phyloP scores from a whole-genome alignment of 495 filamentous ascomycete genomes.

The Talaromyces thailandensis region DNA sequence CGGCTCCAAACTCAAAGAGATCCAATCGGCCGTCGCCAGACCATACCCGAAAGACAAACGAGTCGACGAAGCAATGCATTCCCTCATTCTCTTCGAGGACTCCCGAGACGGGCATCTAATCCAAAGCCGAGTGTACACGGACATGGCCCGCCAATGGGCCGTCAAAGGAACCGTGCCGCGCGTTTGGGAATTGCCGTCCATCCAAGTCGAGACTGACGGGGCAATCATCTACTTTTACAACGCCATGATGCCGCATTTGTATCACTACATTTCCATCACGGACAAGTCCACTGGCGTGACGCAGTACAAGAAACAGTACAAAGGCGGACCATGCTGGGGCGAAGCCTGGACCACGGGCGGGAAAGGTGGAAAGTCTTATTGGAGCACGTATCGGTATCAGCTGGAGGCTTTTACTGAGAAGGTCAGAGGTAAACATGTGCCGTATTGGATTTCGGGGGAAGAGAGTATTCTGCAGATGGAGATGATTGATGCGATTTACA shows the following conservation, averaged over 20 bases:
- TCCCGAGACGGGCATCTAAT: constrained; percentile 8
- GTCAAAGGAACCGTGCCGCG: constrained; percentile 15
- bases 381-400: constrained; percentile 43
- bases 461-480: constrained; percentile 41
- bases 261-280: constrained; percentile 27
- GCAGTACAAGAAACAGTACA: constrained; percentile 13
- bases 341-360: constrained; percentile 8
- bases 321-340: constrained; percentile 4
- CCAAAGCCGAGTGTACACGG: constrained; percentile 16
- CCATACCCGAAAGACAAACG: constrained; percentile 14
- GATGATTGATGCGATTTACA: constrained; percentile 44
- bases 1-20: constrained; percentile 8
- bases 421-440: constrained; percentile 27
- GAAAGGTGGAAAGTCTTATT: constrained; percentile 27
- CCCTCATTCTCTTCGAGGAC: constrained; percentile 16
- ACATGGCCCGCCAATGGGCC: constrained; percentile 16
- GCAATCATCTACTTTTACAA: constrained; percentile 26
- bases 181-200: constrained; percentile 22
- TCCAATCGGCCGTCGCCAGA: constrained; percentile 9
- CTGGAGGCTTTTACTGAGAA: constrained; percentile 48
- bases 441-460: constrained; percentile 36
- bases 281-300: constrained; percentile 19
- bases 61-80: constrained; percentile 25
- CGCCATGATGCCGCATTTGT: constrained; percentile 27
- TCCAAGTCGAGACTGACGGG: constrained; percentile 27